phyloP scores from a whole-genome alignment of 2,329 filamentous ascomycete species.

The Conoideocrella luteorostrata region DNA sequence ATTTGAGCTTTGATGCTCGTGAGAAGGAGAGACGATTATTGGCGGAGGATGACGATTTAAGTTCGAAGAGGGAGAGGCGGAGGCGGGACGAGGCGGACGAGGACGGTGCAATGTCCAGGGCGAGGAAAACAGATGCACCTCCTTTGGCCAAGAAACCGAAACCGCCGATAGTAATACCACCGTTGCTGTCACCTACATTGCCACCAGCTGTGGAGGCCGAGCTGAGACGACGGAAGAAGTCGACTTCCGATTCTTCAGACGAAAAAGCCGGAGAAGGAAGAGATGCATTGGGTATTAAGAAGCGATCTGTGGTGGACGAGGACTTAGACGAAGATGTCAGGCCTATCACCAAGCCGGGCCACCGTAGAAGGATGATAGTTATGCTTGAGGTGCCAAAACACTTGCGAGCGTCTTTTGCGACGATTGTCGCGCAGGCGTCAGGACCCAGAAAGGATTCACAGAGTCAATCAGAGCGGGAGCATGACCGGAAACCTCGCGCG shows the following conservation, averaged over 20 bases:
- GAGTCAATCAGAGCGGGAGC: constrained; percentile 16
- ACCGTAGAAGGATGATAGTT: constrained; percentile 32
- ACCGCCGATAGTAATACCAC: constrained; percentile 34
- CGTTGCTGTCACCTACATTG: constrained; percentile 50
- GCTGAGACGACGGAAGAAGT: constrained; percentile 26
- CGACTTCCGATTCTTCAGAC: constrained; percentile 16
- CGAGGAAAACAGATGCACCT: constrained; percentile 21
- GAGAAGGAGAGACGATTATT: constrained; percentile 27
- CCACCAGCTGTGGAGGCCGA: constrained; percentile 44
- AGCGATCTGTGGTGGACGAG: constrained; percentile 21
- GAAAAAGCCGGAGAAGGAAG: constrained; percentile 15
- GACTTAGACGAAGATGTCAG: constrained; percentile 24
- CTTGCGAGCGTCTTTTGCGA: constrained; percentile 36
- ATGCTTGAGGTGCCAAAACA: constrained; percentile 43
- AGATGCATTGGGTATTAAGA: constrained; percentile 17
- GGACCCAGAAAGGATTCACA: constrained; percentile 30
- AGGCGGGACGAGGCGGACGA: constrained; percentile 21
- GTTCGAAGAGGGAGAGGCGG: constrained; percentile 24
- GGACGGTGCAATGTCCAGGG: constrained; percentile 22
- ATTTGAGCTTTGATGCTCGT: constrained; percentile 33
- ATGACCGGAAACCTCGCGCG: constrained; percentile 28
- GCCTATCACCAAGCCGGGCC: constrained; percentile 12
- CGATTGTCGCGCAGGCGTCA: constrained; percentile 37
- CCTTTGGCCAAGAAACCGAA: constrained; percentile 31
- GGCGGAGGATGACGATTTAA: constrained; percentile 18